A percentile compares a stretch with the other conserved stretches of the same genome.
Evolutionary conservation across 2,329 filamentous ascomycete species (phyloP).

Genomic region (Aspergillus sp.): DNA sequence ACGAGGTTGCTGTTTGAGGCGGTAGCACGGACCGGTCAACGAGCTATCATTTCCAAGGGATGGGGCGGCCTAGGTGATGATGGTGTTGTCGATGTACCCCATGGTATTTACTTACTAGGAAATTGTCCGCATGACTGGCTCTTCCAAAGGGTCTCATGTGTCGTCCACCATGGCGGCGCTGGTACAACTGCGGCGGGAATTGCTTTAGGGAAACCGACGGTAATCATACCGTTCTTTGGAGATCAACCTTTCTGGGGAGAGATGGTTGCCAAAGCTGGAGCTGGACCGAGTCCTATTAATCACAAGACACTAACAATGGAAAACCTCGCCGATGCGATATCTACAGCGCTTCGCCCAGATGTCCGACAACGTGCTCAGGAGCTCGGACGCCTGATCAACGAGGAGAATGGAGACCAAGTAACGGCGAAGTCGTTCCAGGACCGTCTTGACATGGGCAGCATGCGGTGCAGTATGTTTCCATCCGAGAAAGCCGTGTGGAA

Average conservation of each 20-base stretch:
- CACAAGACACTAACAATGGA: constrained; percentile 52
- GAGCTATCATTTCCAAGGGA: neutral
- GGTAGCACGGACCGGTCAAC: neutral
- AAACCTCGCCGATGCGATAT: neutral
- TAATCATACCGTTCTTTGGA: constrained; percentile 67
- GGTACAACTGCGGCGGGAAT: neutral
- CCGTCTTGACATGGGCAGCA: neutral
- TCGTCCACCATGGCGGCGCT: constrained; percentile 1
- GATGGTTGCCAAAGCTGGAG: constrained; percentile 69
- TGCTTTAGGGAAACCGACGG: neutral
- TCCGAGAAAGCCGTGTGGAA: neutral
- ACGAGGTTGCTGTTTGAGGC: neutral
- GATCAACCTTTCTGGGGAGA: constrained; percentile 77
- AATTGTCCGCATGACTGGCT: constrained; percentile 1
- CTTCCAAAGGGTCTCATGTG: neutral
- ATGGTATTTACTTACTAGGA: neutral
- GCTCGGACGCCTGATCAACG: neutral
- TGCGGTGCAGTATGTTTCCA: neutral
- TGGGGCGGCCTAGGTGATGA: neutral
- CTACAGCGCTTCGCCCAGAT: neutral
- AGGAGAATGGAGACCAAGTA: neutral
- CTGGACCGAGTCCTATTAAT: constrained; percentile 66
- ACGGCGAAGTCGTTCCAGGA: neutral
- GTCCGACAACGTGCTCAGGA: neutral
- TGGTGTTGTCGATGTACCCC: neutral